These are phyloP conservation scores for Nicotiana noctiflora DNA, from an alignment of 257 asterid genomes.

Conservation along the genomic window DNA sequence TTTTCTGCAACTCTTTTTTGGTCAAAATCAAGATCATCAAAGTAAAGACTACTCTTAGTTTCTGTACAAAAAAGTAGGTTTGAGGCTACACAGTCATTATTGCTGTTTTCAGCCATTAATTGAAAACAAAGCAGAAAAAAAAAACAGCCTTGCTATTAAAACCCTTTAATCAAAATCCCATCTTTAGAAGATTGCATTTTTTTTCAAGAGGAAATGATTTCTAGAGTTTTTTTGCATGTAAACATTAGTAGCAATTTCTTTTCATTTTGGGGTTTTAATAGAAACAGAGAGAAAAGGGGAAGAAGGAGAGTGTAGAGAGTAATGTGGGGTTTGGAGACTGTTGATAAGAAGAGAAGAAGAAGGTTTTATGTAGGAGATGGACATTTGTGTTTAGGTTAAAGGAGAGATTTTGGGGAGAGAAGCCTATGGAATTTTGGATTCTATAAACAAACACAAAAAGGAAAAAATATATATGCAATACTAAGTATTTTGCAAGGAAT, in stretches of 20 bases:
- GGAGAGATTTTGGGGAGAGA: slow-evolving; percentile 25
- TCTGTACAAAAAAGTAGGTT: slow-evolving; percentile 51
- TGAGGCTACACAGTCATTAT: slow-evolving; percentile 30
- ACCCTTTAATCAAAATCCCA: slow-evolving; percentile 8
- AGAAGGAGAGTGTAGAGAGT: slow-evolving; percentile 17
- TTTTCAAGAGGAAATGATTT: not conserved
- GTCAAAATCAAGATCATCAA: slow-evolving; percentile 37
- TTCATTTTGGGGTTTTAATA: not conserved
- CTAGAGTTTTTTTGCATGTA: not conserved
- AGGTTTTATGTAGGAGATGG: slow-evolving; percentile 44
- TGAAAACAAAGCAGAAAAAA: not conserved
- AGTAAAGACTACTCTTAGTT: slow-evolving; percentile 21
- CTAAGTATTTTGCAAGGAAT: no score
- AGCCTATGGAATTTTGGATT: slow-evolving; percentile 15
- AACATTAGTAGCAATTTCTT: not conserved
- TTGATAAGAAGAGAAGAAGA: slow-evolving; percentile 17
- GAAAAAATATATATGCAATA: no score
- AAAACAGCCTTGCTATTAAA: slow-evolving; percentile 2
- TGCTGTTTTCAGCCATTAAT: slow-evolving; percentile 47
- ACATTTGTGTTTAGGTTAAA: slow-evolving; percentile 52
- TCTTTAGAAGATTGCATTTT: not conserved
- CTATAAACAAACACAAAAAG: not conserved
- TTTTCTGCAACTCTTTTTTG: slow-evolving; percentile 9
- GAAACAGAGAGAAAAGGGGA: slow-evolving; percentile 14
- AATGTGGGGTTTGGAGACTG: slow-evolving; percentile 29